These are phyloP conservation scores for Pseudogymnoascus sp. DNA, from an alignment of 2,329 filamentous ascomycete species.

Conservation along the genomic window DNA sequence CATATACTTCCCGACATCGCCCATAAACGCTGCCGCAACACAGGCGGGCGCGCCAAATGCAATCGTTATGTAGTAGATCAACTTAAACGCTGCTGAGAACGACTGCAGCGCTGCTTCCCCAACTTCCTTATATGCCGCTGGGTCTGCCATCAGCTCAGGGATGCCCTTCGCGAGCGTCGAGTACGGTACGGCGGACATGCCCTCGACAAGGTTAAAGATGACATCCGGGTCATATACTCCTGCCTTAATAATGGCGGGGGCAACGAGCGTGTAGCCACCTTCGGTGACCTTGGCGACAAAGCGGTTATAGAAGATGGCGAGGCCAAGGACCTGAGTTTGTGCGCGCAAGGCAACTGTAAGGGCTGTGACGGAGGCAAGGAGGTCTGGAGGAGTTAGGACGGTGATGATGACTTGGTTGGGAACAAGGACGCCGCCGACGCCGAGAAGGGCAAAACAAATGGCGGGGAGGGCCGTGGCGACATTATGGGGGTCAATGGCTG, in stretches of 20 bases:
- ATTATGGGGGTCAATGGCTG: constrained; percentile 43
- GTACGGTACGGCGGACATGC: not conserved
- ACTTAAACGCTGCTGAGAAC: constrained; percentile 37
- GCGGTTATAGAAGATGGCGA: constrained; percentile 47
- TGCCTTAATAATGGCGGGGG: not conserved
- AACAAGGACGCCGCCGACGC: constrained; percentile 60
- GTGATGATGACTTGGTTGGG: constrained; percentile 58
- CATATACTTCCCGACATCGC: constrained; percentile 42
- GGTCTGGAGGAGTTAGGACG: constrained; percentile 59
- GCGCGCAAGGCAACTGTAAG: constrained; percentile 59
- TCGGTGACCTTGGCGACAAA: constrained; percentile 32
- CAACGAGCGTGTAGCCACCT: constrained; percentile 17
- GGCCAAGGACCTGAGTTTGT: constrained; percentile 57
- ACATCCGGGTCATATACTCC: not conserved
- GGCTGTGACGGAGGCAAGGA: constrained; percentile 60
- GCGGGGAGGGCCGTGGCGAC: constrained; percentile 47
- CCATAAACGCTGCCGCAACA: constrained; percentile 43
- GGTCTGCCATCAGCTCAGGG: not conserved
- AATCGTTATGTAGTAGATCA: constrained; percentile 46
- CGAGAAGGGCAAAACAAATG: constrained; percentile 51
- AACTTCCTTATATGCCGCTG: not conserved
- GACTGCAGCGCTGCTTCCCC: not conserved
- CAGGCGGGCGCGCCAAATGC: constrained; percentile 43
- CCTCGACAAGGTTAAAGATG: not conserved
- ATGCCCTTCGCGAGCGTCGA: not conserved